Conservation (phyloP, 177 flowering plant species). For the Telopea speciosissima region DNA sequence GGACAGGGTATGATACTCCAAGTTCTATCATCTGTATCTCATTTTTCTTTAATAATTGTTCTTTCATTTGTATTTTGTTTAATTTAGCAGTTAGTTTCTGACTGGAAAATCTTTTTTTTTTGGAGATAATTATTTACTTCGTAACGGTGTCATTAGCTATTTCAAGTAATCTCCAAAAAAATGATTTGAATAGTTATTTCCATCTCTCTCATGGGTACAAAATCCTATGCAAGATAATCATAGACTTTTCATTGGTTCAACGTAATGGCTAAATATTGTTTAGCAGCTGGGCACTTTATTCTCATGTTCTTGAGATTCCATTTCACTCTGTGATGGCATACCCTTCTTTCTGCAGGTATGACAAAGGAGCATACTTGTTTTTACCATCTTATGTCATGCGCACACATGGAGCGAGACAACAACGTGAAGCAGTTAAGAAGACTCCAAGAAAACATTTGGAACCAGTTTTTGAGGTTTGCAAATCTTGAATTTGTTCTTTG, state of each 20-base stretch:
- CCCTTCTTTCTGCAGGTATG: constrained; percentile 36
- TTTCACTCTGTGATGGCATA: background rate
- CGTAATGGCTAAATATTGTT: background rate
- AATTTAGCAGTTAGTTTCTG: background rate
- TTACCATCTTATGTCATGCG: constrained; percentile 75
- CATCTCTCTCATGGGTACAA: too few species aligned
- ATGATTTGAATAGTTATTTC: too few species aligned
- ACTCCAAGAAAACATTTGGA: constrained; percentile 39
- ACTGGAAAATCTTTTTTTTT: background rate
- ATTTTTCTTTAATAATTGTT: background rate
- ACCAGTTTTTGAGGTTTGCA: constrained; percentile 52
- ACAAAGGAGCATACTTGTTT: constrained; percentile 60
- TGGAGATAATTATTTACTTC: background rate
- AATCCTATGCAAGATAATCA: background rate
- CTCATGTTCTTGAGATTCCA: background rate
- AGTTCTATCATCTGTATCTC: background rate
- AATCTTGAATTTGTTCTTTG: background rate
- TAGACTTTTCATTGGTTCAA: background rate
- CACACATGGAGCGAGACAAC: constrained; percentile 63
- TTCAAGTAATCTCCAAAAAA: background rate
- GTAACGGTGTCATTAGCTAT: background rate
- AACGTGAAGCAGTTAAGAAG: constrained; percentile 51
- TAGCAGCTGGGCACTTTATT: background rate
- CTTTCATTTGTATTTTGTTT: too few species aligned
- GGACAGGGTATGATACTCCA: constrained; percentile 68